Evolutionary conservation across 805 yeast genomes (phyloP), one percentile per base, ranked within the genome.

Genomic region (Huiozyma naganishii): DNA sequence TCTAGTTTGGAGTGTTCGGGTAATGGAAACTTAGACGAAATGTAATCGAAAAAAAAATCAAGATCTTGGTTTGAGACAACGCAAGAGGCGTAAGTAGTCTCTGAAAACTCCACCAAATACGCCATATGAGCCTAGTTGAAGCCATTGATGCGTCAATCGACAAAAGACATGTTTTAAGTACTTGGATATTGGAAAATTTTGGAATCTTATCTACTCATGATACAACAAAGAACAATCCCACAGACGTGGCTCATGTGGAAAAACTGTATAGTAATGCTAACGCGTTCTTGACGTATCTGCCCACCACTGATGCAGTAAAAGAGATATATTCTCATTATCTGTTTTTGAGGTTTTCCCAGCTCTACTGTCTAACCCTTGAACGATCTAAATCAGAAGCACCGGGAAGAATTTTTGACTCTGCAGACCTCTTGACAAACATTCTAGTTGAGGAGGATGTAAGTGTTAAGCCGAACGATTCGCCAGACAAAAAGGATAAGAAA

Each of bases 331-430:
- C 61, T 6, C 61, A 58, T 41, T 48, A 48, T 32, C 45, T 54
- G 6, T 48, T 45, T 32, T 40, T 50, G 6, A 48, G 52, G 30
- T 34, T 52, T 6, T 54, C 62, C 5, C 54, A 58, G 34, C 39
- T 61, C 12, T 48, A 48, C 44, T 39, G 51, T 2, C 28, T 48
- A 23, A 45, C 52, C 27, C 36, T 59, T 23, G 23, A 36, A 7
- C 40, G 45, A 11, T 10, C 59, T 11, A 42, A 45, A 39, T 32
- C 39, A 4, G 50, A 47, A 27, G 37, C 44, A 6, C 51, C 56
- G 5, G 61, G 58, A 2, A 54, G 48, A 29, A 43, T 60, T 5
- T 61, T 49, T 43, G 66, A 62, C 47, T 42, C 53, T 2, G 54
- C 60, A 11, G 59, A 57, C 42, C 34, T 57, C 11, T 27, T 60